Evolutionary conservation across 2,329 filamentous ascomycete genomes (phyloP).

Genomic region (Paraphaeosphaeria minitans): DNA sequence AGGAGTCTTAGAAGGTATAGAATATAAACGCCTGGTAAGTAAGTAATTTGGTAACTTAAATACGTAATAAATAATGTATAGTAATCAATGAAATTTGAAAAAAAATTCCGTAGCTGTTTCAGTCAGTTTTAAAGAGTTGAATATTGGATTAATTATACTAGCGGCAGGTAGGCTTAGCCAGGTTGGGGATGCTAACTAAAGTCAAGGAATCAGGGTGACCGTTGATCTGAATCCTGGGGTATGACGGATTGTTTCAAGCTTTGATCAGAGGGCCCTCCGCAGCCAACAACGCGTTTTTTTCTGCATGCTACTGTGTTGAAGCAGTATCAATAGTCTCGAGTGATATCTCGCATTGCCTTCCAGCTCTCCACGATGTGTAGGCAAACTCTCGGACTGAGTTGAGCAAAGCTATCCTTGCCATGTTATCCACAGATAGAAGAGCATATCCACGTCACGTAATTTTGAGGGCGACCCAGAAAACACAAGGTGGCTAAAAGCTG

Average conservation of each 20-base stretch:
- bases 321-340: not conserved
- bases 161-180: too few species aligned
- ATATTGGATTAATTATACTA: too few species aligned
- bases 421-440: not conserved
- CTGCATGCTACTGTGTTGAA: not conserved
- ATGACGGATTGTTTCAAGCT: not conserved
- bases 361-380: not conserved
- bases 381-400: not conserved
- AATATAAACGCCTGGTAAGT: too few species aligned
- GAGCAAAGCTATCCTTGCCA: not conserved
- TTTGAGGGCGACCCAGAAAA: not conserved
- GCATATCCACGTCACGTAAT: not conserved
- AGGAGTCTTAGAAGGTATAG: too few species aligned
- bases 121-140: too few species aligned
- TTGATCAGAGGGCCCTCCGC: not conserved
- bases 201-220: too few species aligned
- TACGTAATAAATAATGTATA: too few species aligned
- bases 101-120: too few species aligned
- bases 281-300: not conserved
- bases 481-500: not conserved
- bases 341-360: not conserved
- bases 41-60: too few species aligned
- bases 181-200: too few species aligned
- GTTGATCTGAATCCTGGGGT: conserved; percentile 1
- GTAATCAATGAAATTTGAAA: too few species aligned